Percentiles rank a stretch among this genome's conserved stretches.
These are phyloP conservation scores for Rhodotorula kratochvilovae DNA, from an alignment of 768 basidiomycete genomes.

Conservation along the genomic window DNA sequence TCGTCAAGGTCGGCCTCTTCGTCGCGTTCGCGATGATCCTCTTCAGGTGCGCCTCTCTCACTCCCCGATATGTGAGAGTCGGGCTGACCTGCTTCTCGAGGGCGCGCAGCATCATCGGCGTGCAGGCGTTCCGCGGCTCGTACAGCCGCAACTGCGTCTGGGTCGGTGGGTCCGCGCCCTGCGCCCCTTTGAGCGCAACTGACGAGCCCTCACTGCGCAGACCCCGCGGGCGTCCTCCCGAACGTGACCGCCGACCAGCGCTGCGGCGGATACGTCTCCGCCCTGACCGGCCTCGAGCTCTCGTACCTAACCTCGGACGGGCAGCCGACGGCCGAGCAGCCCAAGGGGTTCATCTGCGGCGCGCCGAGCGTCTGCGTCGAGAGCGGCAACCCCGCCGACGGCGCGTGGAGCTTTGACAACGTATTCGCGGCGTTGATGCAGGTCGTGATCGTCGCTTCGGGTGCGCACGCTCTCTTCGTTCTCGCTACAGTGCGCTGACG, in stretches of 20 bases:
- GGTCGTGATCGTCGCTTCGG: conserved; percentile 74
- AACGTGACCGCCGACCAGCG: conserved; percentile 52
- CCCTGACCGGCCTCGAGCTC: conserved; percentile 53
- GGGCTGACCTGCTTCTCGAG: background rate
- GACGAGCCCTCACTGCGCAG: conserved; percentile 14
- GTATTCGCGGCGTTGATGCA: conserved; percentile 76
- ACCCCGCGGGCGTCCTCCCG: conserved; percentile 46
- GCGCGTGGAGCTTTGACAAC: conserved; percentile 79
- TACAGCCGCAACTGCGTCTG: conserved; percentile 54
- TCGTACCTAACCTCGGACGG: conserved; percentile 53
- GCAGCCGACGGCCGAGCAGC: conserved; percentile 46
- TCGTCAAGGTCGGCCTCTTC: conserved; percentile 84
- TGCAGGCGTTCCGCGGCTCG: conserved; percentile 87
- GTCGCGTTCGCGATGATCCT: conserved; percentile 81
- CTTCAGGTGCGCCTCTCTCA: conserved; percentile 60
- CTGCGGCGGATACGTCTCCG: conserved; percentile 78
- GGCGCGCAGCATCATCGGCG: conserved; percentile 70
- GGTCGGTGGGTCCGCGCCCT: conserved; percentile 28
- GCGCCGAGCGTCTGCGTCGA: conserved; percentile 71
- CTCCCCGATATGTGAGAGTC: background rate
- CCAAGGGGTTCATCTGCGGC: conserved; percentile 88
- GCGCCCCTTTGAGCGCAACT: background rate
- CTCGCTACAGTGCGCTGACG: background rate
- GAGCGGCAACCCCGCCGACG: conserved; percentile 59
- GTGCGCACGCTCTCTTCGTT: conserved; percentile 49